Evolutionary conservation across 2,329 filamentous ascomycete species (phyloP), one percentile per base, ranked within the genome.

Genomic region (Coleophoma eucalyptorum): DNA sequence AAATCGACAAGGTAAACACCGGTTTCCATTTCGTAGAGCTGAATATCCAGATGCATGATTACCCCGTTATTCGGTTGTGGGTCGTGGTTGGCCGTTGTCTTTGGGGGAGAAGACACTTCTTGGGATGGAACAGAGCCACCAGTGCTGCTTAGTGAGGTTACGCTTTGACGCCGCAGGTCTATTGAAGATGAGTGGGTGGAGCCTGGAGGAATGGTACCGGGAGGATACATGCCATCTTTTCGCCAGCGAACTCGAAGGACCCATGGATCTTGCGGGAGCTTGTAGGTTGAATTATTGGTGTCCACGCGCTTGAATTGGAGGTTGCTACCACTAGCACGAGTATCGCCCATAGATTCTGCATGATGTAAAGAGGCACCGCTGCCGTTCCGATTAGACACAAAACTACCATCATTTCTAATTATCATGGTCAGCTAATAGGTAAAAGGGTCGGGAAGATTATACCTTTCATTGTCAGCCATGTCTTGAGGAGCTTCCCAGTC

Each of bases 1-100:
- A 99, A 99, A 68, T 99, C 94, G 45, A 99, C 94, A 55, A 99
- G 86, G 69, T 93, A 97, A 58, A 94, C 93, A 50, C 89, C 87
- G 51, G 85, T 84, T 68, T 97, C 93, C 75, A 97, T 91, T 65
- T 91, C 87, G 70, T 97, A 97, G 47, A 97, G 86, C 67, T 97
- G 94, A 56, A 99, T 97, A 58, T 96, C 92, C 67, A 99, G 84
- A 66, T 96, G 94, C 63, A 97, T 87, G 66, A 89, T 93, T n/a
- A 95, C 84, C 18, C 58, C 58, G 35, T 69, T 63, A 44, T 65
- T 44, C 3, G 63, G 59, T 18, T 58, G 54, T 12, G 20, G 49
- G 42, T n/a, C 15, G 18, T 52, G 31, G 26, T 48, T 61, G 7
- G 45, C 50, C 8, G 40, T 33, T 16, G 43, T 38, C 41, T 55